Base-by-base conservation (phyloP, 768 basidiomycete genomes). In the Galerina sulciceps region DNA sequence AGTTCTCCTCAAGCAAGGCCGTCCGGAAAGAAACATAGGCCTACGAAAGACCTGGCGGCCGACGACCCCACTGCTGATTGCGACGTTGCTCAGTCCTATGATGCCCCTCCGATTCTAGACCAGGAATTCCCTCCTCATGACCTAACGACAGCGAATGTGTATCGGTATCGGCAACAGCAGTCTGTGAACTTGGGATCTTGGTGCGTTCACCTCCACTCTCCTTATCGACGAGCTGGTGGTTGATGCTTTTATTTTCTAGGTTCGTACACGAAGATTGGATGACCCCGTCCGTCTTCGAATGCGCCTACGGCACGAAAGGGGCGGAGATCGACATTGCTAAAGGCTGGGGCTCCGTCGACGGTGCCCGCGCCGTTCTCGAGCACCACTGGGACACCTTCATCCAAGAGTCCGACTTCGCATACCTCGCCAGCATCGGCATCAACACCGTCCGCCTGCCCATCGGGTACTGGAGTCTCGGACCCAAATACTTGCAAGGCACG, bases 351-450 rank as follows among this genome's bases (percentile, higher is more conserved):
- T 78, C 77, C 18, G 51, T 64, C 8, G 64, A 71, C 2, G 67
- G 66, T 59, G 82, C 86, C 44, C 80, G 79, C 9, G 73, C 79
- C 2, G 71, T 77, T 54, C 77, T 93, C 41, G 89, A 93, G 71
- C 76, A 73, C 17, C 91, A 93, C 70, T 93, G 91, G 91, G 88
- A 90, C 65, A 83, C 82, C 0, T 93, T 85, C 74, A 85, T 93
- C 66, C 82, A 73, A 0, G 76, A 83, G 44, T 70, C 80, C 1
- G 91, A 93, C 72, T 89, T 91, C 67, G 68, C 77, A 20, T 87
- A 86, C 67, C 83, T 94, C n/a, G 77, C 83, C 0, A 76, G 72
- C 51, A 81, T 86, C 26, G 87, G 86, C 6, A 87, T 89, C 76
- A 90, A 90, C 70, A 88, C 85, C 15, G 83, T 89, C 31, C 83